phyloP scores from a whole-genome alignment of 352 stramenopile genomes.

The Phytopythium boreale region DNA sequence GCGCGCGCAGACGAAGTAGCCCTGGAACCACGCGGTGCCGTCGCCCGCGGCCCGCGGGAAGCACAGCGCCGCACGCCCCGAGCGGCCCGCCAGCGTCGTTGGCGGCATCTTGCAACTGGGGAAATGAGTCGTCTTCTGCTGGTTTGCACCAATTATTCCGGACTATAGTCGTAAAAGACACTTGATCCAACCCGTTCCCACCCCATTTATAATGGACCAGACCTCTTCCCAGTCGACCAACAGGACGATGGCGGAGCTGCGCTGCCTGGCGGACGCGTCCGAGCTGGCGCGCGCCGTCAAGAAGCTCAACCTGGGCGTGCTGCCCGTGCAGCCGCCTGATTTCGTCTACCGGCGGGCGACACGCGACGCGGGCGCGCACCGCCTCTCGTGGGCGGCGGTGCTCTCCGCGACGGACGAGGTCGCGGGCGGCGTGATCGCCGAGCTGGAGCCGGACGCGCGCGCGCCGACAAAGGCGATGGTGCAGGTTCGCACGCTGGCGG shows the following conservation, averaged over 20 bases:
- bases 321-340: conserved; percentile 57
- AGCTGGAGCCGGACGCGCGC: conserved; percentile 28
- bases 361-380: conserved; percentile 24
- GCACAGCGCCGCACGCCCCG: conserved; percentile 49
- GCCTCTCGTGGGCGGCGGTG: conserved; percentile 47
- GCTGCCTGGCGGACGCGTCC: conserved; percentile 34
- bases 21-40: conserved; percentile 57
- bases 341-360: conserved; percentile 66
- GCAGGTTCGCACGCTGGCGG: conserved; percentile 45
- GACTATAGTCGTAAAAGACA: not conserved
- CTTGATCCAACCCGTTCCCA: not conserved
- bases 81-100: conserved; percentile 21
- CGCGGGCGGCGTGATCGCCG: conserved; percentile 32
- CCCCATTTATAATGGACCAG: not conserved
- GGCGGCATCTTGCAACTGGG: not conserved
- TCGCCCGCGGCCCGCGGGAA: conserved; percentile 34
- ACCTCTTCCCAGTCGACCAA: not conserved
- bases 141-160: not conserved
- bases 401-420: conserved; percentile 4
- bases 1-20: conserved; percentile 45
- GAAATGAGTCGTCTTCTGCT: not conserved
- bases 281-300: conserved; percentile 43
- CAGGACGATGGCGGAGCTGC: conserved; percentile 25
- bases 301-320: conserved; percentile 65
- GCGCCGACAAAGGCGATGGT: conserved; percentile 14